Conservation (phyloP, 257 asterid species). For the Verbena officinalis region DNA sequence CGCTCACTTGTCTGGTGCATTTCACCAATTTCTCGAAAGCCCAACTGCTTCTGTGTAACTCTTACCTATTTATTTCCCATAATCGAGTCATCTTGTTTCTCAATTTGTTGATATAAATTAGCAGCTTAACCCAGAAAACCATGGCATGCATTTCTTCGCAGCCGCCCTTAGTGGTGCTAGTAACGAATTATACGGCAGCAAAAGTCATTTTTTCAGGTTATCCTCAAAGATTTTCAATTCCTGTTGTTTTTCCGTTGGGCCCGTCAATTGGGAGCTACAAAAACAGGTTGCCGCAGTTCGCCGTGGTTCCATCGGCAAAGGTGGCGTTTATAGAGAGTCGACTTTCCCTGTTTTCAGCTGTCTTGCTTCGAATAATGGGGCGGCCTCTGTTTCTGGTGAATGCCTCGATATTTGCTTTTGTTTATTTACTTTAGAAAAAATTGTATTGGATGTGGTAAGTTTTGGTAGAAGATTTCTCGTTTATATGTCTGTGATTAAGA, state of each 20-base stretch:
- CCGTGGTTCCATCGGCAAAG: slow-evolving; percentile 23
- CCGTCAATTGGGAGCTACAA: slow-evolving; percentile 31
- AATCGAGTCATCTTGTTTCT: not conserved
- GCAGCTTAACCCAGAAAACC: not conserved
- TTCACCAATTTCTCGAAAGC: not conserved
- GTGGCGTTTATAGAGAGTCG: slow-evolving; percentile 11
- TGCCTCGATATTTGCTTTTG: slow-evolving; percentile 2
- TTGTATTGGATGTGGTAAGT: not conserved
- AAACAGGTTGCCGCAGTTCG: not conserved
- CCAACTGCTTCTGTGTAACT: not conserved
- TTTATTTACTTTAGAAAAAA: not conserved
- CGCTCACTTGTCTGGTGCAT: not conserved
- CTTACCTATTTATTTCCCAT: no score
- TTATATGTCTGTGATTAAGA: not conserved
- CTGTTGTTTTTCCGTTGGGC: slow-evolving; percentile 27
- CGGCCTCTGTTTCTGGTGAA: slow-evolving; percentile 36
- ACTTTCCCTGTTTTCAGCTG: slow-evolving; percentile 35
- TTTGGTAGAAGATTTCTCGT: not conserved
- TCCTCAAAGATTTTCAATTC: slow-evolving; percentile 29
- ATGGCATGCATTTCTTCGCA: slow-evolving; percentile 32
- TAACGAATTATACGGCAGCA: slow-evolving; percentile 22
- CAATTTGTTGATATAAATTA: not conserved
- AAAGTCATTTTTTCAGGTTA: slow-evolving; percentile 20
- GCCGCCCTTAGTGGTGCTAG: slow-evolving; percentile 9
- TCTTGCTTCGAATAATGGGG: slow-evolving; percentile 36